Percentiles rank a stretch among this genome's conserved stretches.
Conservation (phyloP, 2,329 filamentous ascomycete species). For the Sporothrix curviconia region DNA sequence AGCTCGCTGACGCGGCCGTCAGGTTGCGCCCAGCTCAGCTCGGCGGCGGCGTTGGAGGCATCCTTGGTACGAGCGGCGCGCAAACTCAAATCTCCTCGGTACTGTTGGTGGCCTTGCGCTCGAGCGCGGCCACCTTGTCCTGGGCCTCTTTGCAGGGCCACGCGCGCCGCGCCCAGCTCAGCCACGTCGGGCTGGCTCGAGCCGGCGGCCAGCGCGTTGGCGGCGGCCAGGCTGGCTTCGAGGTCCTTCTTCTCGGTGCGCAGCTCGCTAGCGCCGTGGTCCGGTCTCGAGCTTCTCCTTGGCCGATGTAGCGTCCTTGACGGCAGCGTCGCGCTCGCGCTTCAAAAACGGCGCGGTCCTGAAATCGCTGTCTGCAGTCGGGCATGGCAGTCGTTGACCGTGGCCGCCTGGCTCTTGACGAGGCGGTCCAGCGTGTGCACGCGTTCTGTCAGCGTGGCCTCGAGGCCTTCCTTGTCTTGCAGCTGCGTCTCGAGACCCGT, state of each 20-base stretch:
- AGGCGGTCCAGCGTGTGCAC: constrained; percentile 40
- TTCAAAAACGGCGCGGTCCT: constrained; percentile 45
- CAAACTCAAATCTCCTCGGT: constrained; percentile 50
- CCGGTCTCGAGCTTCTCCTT: constrained; percentile 33
- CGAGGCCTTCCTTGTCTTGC: constrained; percentile 24
- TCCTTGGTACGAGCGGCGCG: constrained; percentile 53
- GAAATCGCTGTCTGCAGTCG: constrained; percentile 43
- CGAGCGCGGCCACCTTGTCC: constrained; percentile 32
- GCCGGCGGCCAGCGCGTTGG: constrained; percentile 28
- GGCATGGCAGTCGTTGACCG: constrained; percentile 38
- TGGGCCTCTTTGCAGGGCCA: constrained; percentile 35
- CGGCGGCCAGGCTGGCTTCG: constrained; percentile 32
- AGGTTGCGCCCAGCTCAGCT: constrained; percentile 39
- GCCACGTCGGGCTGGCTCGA: constrained; percentile 30
- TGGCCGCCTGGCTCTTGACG: constrained; percentile 39
- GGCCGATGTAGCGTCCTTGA: constrained; percentile 30
- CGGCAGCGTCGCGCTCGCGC: constrained; percentile 35
- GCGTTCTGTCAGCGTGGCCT: constrained; percentile 27
- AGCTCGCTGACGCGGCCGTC: constrained; percentile 36
- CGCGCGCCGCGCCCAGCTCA: constrained; percentile 35
- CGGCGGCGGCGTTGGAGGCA: constrained; percentile 42
- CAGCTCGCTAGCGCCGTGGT: constrained; percentile 33
- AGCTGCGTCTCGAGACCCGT: constrained; percentile 32
- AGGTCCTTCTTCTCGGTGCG: constrained; percentile 33
- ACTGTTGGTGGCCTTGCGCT: constrained; percentile 31